Evolutionary conservation across 2,329 filamentous ascomycete genomes (phyloP), one percentile per base, ranked within the genome.

Genomic region (Aphanoascus verrucosus): DNA sequence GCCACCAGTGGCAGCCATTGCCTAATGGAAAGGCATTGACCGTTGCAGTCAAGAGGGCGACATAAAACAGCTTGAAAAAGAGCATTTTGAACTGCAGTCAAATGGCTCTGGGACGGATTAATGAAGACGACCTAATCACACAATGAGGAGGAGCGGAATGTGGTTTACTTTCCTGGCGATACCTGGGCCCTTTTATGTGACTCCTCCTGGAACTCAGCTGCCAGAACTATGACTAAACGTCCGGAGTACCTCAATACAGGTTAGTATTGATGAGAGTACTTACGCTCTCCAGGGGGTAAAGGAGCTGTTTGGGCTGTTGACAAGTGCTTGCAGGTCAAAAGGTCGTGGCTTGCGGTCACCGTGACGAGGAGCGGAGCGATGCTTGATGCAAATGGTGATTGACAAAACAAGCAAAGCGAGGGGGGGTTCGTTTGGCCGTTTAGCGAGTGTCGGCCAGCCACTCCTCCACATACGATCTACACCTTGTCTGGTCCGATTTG

Each of bases 1-100:
- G 45, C 23, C 32, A 48, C 20, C 20, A 48, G 45, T 48, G 45
- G 34, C 45, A 48, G 20, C 45, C 45, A 48, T 48, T 48, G 9
- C 20, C 23, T 28, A 48, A 28, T 11, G 23, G 32, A 9, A 48
- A n/a, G 4, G 45, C 45, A 48, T 34, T 48, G 8, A 19, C 45
- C n/a, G 45, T 34, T n/a, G 31, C 31, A 15, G 45, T 28, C 7
- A 48, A 19, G 17, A 34, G 4, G 35, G 32, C 23, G 12, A 37
- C 34, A 28, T 35, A 34, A 19, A 48, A 48, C 12, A 48, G 28
- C 34, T 48, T 48, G 45, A 48, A 48, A 19, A 48, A 48, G 34
- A 48, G 34, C 45, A 48, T 48, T 23, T n/a, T 45, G 12, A 45
- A 31, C 12, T 45, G n/a, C 42, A 37, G n/a, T 37, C 35, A 37